Evolutionary conservation across 2,329 filamentous ascomycete genomes (phyloP).

Genomic region (Beauveria pseudobassiana): DNA sequence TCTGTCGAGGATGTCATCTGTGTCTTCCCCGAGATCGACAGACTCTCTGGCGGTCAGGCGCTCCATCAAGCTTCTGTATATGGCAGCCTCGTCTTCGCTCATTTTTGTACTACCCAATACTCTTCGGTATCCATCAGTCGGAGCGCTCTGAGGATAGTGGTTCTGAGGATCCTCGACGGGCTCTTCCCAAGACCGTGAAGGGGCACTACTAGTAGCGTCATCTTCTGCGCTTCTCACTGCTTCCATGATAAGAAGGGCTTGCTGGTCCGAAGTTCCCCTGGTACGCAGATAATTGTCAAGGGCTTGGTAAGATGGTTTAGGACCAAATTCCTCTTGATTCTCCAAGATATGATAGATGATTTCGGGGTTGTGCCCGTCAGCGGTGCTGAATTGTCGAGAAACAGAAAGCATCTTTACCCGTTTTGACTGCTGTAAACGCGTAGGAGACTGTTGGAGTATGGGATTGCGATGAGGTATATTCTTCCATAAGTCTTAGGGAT

Average conservation of each 20-base stretch:
- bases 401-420: background rate
- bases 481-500: too few relatives aligned
- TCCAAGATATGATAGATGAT: background rate
- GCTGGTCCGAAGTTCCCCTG: background rate
- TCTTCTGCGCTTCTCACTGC: too few relatives aligned
- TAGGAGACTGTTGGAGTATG: background rate
- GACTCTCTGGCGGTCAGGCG: background rate
- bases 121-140: background rate
- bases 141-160: too few relatives aligned
- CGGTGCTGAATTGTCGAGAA: background rate
- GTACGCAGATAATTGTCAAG: background rate
- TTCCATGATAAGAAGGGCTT: too few relatives aligned
- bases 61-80: background rate
- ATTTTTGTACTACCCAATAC: too few relatives aligned
- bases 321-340: background rate
- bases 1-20: background rate
- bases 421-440: background rate
- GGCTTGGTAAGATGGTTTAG: background rate
- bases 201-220: too few relatives aligned
- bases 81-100: background rate
- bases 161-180: too few relatives aligned
- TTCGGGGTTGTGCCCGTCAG: background rate
- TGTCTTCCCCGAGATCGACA: background rate
- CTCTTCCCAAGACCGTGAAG: too few relatives aligned
- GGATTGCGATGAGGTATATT: background rate